Base-by-base conservation (phyloP, 2,329 filamentous ascomycete species). In the Orbilia quercus region DNA sequence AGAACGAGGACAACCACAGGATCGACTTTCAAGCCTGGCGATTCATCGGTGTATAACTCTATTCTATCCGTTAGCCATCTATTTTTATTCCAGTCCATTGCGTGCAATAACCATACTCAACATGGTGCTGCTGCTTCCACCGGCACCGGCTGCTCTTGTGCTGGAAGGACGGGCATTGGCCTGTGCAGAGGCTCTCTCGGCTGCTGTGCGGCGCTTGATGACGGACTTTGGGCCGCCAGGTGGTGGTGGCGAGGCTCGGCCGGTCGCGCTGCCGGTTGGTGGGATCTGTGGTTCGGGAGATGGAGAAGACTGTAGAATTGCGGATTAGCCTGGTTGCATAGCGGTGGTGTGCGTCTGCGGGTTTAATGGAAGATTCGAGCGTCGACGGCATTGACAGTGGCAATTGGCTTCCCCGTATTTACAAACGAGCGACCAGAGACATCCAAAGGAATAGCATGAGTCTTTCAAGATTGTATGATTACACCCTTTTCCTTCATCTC, bases 11-110 rank as follows among this genome's bases (percentile, higher is more conserved):
- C 94, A 77, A 99, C 93, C 72, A 99, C 95, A 20, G 95, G 95
- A 82, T 99, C 95, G 76, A 99, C 95, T 85, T 97, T 96, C 79
- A 99, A 85, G 75, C 95, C 95, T 70, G 95, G 95, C 76, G 91
- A 96, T 85, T 99, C 95, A 81, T 99, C 95, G 69, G 95, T 99
- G 88, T 99, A 99, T 47, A 99, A 89, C 83, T 88, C 90, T 92
- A 74, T 45, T 25, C 18, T 20, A 18, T 16, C 18, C 1, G 44
- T 54, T 34, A 67, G 44, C 25, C 11, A 23, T 4, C n/a, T n/a
- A 18, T 60, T 20, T 14, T 40, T 16, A 12, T 14, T 14, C 12
- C 11, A 6, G 3, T 40, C 6, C 2, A 40, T 38, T 51, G 4
- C 25, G 1, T 16, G 25, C 3, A n/a, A 51, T 11, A 20, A 38